phyloP scores from a whole-genome alignment of 2,329 filamentous ascomycete genomes.

The Paecilomyces formosus region DNA sequence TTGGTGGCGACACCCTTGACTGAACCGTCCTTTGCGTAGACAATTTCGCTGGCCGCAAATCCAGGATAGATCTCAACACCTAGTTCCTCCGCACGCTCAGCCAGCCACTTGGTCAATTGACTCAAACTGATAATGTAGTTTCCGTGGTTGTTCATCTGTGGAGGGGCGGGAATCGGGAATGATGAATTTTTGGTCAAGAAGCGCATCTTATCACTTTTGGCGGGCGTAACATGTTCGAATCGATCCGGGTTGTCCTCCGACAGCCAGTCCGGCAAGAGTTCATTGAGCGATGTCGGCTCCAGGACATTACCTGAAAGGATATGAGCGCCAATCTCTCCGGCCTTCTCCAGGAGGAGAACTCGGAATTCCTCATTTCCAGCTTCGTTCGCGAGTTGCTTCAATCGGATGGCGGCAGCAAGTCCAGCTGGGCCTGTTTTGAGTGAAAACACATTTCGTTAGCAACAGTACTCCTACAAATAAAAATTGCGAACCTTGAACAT shows the following conservation, averaged over 20 bases:
- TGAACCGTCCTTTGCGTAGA: slow-evolving; percentile 79
- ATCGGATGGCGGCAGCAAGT: slow-evolving; percentile 81
- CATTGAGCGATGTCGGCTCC: slow-evolving; percentile 77
- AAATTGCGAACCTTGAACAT: background rate
- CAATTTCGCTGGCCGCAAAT: slow-evolving; percentile 86
- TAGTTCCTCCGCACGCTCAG: slow-evolving; percentile 89
- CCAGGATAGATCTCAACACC: slow-evolving; percentile 95
- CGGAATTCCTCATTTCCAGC: slow-evolving; percentile 94
- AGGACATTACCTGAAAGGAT: slow-evolving; percentile 95
- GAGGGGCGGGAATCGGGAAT: slow-evolving; percentile 77
- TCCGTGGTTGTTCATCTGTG: slow-evolving; percentile 96
- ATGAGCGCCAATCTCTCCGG: slow-evolving; percentile 88
- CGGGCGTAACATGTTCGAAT: slow-evolving; percentile 82
- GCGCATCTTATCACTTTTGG: slow-evolving; percentile 78
- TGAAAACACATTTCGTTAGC: slow-evolving; percentile 4
- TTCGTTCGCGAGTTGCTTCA: slow-evolving; percentile 93
- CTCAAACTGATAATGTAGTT: slow-evolving; percentile 97
- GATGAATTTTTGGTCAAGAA: slow-evolving; percentile 78
- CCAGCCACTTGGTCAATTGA: slow-evolving; percentile 91
- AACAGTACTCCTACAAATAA: background rate
- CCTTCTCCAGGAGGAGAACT: slow-evolving; percentile 88
- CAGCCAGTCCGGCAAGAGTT: slow-evolving; percentile 90
- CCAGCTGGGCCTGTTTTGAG: slow-evolving; percentile 65
- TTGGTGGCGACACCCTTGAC: slow-evolving; percentile 95
- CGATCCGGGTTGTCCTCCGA: slow-evolving; percentile 78